Conservation (phyloP, 1,139 yeast genomes). For the Spathaspora sp. region DNA sequence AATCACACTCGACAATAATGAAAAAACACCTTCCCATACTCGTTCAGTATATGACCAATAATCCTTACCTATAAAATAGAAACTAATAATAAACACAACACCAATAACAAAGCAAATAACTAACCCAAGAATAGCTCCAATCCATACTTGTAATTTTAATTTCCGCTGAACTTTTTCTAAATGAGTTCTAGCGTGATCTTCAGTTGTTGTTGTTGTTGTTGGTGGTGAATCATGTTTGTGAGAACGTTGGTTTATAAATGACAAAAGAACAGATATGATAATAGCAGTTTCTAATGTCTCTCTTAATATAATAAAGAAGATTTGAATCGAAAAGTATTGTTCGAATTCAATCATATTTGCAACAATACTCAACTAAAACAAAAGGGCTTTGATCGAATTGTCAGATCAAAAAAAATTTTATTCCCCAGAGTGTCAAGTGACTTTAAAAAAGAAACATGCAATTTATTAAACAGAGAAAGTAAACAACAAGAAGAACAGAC, state of each 20-base stretch:
- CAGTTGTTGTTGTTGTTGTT: background rate
- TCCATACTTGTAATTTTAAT: slow-evolving; percentile 75
- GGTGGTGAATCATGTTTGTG: slow-evolving; percentile 5
- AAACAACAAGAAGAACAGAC: background rate
- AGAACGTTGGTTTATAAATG: slow-evolving; percentile 69
- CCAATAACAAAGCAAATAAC: slow-evolving; percentile 77
- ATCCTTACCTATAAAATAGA: slow-evolving; percentile 76
- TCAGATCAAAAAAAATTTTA: background rate
- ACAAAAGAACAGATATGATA: slow-evolving; percentile 78
- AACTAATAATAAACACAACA: slow-evolving; percentile 68
- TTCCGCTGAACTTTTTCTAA: slow-evolving; percentile 19
- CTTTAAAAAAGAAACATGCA: background rate
- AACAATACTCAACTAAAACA: background rate
- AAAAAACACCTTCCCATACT: slow-evolving; percentile 89
- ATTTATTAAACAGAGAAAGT: background rate
- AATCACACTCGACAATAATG: slow-evolving; percentile 74
- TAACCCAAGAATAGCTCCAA: slow-evolving; percentile 74
- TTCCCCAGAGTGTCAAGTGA: background rate
- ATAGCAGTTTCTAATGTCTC: slow-evolving; percentile 89
- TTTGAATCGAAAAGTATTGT: slow-evolving; percentile 67
- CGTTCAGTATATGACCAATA: slow-evolving; percentile 83
- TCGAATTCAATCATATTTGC: slow-evolving; percentile 28
- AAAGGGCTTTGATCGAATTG: background rate
- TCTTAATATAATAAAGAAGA: slow-evolving; percentile 82
- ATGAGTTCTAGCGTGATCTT: slow-evolving; percentile 4